Evolutionary conservation across 441 rosid genomes (phyloP).

Genomic region (Brassica balearica): DNA sequence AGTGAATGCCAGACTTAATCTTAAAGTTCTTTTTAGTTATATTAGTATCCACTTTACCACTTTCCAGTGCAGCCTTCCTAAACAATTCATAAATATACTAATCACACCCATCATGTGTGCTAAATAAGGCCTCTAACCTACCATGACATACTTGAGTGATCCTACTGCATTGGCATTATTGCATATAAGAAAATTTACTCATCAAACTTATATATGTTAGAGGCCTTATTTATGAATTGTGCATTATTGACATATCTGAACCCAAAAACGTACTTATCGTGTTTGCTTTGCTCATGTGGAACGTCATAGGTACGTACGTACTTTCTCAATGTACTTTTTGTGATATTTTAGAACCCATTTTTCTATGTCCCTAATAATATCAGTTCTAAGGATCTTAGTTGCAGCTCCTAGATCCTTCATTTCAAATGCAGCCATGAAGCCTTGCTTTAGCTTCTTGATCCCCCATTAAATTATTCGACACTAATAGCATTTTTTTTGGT

Average conservation of each 20-base stretch:
- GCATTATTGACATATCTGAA: not conserved
- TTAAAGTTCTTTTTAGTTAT: not conserved
- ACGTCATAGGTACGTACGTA: no score
- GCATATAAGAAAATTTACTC: not conserved
- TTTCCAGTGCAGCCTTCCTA: not conserved
- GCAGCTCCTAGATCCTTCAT: not conserved
- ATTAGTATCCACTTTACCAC: not conserved
- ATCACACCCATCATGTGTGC: not conserved
- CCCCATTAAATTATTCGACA: not conserved
- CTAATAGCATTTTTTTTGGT: no score
- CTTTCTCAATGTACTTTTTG: not conserved
- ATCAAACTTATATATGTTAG: not conserved
- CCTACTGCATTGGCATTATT: not conserved
- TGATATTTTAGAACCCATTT: not conserved
- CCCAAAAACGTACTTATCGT: not conserved
- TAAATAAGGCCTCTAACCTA: not conserved
- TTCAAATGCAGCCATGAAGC: not conserved
- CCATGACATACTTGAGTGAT: not conserved
- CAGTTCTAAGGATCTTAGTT: not conserved
- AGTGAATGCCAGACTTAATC: not conserved
- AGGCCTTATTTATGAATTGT: no score
- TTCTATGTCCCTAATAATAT: not conserved
- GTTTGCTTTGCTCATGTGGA: not conserved
- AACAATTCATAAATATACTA: not conserved
- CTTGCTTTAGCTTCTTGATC: not conserved